A percentile compares a stretch with the other conserved stretches of the same genome.
phyloP scores from a whole-genome alignment of 192 early-diverging fungal genomes.

The Phlyctochytrium arcticum region DNA sequence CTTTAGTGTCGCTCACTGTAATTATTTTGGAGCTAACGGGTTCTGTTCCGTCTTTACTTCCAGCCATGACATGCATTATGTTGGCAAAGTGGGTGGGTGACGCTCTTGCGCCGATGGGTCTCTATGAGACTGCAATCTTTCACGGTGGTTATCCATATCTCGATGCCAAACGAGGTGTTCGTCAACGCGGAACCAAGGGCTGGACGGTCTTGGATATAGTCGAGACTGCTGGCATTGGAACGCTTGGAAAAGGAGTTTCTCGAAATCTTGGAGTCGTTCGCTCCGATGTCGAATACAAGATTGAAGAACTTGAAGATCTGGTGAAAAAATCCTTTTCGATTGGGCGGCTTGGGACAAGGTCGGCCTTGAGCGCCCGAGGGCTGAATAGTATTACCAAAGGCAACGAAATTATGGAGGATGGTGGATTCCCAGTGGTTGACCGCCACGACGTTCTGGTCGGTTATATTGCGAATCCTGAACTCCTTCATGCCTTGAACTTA shows the following conservation, averaged over 20 bases:
- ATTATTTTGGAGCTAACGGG: slow-evolving; percentile 99
- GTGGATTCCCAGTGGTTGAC: slow-evolving; percentile 75
- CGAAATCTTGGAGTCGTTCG: neutral
- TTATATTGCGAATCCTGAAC: slow-evolving; percentile 76
- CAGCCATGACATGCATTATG: slow-evolving; percentile 45
- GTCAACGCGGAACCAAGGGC: neutral
- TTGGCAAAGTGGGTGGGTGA: slow-evolving; percentile 69
- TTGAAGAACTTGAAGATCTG: neutral
- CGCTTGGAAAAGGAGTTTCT: neutral
- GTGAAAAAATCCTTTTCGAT: neutral
- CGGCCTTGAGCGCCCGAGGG: neutral
- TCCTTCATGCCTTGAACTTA: slow-evolving; percentile 56
- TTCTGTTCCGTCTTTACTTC: slow-evolving; percentile 78
- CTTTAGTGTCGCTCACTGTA: slow-evolving; percentile 70
- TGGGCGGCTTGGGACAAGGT: too few relatives aligned
- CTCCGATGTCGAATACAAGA: neutral
- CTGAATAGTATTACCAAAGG: too few relatives aligned
- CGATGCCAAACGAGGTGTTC: slow-evolving; percentile 22
- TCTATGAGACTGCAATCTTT: slow-evolving; percentile 60
- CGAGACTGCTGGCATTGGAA: too few relatives aligned
- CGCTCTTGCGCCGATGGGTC: slow-evolving; percentile 56
- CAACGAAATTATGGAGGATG: slow-evolving; percentile 37
- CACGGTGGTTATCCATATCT: slow-evolving; percentile 49
- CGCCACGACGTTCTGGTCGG: slow-evolving; percentile 48
- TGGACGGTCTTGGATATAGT: neutral